phyloP scores from a whole-genome alignment of 345 rosid genomes.

The Schrenkiella parvula region DNA sequence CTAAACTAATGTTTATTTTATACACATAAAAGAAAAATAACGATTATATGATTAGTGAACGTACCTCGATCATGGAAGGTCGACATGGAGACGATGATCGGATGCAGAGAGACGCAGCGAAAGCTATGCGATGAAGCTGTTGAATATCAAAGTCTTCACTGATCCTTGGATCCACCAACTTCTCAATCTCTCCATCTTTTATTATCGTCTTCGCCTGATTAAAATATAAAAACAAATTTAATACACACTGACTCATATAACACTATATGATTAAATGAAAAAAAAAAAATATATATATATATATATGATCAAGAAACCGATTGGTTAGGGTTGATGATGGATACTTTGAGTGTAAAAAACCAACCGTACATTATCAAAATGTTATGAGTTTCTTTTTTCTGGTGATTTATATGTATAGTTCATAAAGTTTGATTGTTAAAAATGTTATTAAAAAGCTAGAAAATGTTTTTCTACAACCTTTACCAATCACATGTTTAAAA shows the following conservation, averaged over 20 bases:
- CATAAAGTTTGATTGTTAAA: neutral
- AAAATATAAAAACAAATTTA: neutral
- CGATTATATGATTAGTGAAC: neutral
- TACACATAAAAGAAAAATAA: neutral
- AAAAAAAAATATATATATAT: no score
- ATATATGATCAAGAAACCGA: neutral
- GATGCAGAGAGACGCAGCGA: slow-evolving; percentile 85
- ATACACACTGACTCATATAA: neutral
- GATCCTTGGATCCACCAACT: slow-evolving; percentile 76
- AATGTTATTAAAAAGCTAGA: neutral
- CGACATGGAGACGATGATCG: slow-evolving; percentile 77
- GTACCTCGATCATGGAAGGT: slow-evolving; percentile 88
- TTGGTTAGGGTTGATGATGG: neutral
- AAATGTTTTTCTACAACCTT: neutral
- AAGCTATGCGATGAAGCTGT: slow-evolving; percentile 63
- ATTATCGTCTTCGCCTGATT: slow-evolving; percentile 73
- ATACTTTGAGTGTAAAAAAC: neutral
- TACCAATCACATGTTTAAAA: neutral
- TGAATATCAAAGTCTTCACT: slow-evolving; percentile 51
- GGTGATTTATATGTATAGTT: neutral
- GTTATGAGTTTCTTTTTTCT: neutral
- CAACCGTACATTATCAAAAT: neutral
- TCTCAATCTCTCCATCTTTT: slow-evolving; percentile 56
- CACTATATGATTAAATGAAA: neutral
- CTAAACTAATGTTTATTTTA: neutral